Conservation (phyloP, 2,329 filamentous ascomycete genomes). For the Colletotrichum lentis region DNA sequence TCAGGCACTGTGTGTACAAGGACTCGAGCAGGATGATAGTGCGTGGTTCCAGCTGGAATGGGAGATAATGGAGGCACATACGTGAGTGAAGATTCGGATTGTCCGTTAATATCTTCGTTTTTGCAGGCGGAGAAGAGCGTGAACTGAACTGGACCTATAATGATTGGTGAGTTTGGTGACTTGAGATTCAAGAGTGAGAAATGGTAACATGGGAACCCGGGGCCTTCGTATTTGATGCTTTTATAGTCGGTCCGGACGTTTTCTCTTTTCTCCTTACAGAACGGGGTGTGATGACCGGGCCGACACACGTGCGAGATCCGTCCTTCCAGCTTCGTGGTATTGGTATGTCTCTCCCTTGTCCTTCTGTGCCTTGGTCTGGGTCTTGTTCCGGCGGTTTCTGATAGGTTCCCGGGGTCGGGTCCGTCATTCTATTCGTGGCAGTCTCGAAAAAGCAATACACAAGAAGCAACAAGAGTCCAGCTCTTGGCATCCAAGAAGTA, state of each 20-base stretch:
- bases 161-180: background rate
- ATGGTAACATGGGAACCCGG: background rate
- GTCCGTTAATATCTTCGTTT: background rate
- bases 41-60: background rate
- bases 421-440: background rate
- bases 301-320: background rate
- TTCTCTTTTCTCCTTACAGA: background rate
- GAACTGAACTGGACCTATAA: too few relatives aligned
- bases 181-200: background rate
- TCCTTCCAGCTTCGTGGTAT: background rate
- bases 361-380: background rate
- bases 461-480: background rate
- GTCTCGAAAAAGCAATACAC: background rate
- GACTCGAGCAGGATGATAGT: background rate
- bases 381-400: background rate
- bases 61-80: background rate
- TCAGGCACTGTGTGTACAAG: background rate
- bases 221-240: background rate
- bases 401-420: background rate
- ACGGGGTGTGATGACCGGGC: background rate
- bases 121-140: background rate
- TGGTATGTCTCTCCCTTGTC: background rate
- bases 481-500: background rate
- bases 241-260: background rate
- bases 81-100: background rate